Percentiles rank a stretch among this genome's conserved stretches.
These are phyloP conservation scores for Alternaria triticina DNA, from an alignment of 2,329 filamentous ascomycete genomes.

Conservation along the genomic window DNA sequence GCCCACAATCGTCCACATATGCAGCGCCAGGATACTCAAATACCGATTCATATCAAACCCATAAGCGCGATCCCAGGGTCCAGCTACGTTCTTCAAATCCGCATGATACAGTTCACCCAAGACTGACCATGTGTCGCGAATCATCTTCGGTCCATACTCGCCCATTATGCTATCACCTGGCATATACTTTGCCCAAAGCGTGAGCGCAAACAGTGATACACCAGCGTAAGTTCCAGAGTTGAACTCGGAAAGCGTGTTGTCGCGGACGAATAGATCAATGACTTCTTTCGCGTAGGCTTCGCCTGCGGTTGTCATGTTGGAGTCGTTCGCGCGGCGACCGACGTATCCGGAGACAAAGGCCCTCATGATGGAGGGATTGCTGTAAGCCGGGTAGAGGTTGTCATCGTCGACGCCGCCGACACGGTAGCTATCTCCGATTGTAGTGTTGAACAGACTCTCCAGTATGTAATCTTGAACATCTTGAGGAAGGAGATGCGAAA, in stretches of 20 bases:
- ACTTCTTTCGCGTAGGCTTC: conserved; percentile 64
- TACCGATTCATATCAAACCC: conserved; percentile 70
- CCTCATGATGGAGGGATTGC: conserved; percentile 68
- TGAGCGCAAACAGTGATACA: conserved; percentile 65
- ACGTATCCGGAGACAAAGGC: conserved; percentile 67
- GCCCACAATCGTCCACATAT: conserved; percentile 65
- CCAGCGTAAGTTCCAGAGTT: conserved; percentile 69
- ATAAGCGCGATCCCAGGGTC: conserved; percentile 69
- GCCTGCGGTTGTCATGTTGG: conserved; percentile 65
- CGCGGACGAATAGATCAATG: conserved; percentile 62
- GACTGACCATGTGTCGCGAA: conserved; percentile 60
- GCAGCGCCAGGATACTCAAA: conserved; percentile 63
- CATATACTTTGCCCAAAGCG: conserved; percentile 66
- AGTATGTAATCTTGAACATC: conserved; percentile 55
- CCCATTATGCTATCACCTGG: conserved; percentile 61
- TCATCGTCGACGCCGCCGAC: conserved; percentile 66
- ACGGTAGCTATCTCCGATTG: conserved; percentile 66
- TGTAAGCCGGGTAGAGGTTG: conserved; percentile 68
- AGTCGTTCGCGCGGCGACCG: conserved; percentile 59
- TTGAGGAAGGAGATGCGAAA: conserved; percentile 54
- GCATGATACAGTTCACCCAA: conserved; percentile 64
- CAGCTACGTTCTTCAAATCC: conserved; percentile 65
- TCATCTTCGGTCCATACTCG: conserved; percentile 59
- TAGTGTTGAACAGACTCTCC: conserved; percentile 61
- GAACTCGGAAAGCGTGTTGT: conserved; percentile 67